Evolutionary conservation across 345 rosid species (phyloP).

Genomic region (Gossypium rotundifolium): DNA sequence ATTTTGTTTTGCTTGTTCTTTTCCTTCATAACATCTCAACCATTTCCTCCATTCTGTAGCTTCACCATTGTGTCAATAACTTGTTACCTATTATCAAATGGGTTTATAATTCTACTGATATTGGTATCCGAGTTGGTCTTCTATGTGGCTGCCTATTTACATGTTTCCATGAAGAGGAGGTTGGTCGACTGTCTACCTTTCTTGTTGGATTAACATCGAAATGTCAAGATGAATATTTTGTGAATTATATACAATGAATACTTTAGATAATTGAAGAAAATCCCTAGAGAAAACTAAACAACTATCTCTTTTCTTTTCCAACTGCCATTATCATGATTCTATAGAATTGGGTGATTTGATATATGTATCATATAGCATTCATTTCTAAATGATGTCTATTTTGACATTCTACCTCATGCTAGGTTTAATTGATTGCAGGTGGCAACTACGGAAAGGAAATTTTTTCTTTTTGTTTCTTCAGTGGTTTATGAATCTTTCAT

Average conservation of each 20-base stretch:
- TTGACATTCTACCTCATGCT: not conserved
- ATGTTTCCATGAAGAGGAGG: conserved; percentile 65
- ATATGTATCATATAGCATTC: not conserved
- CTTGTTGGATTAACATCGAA: not conserved
- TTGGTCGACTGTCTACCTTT: conserved; percentile 24
- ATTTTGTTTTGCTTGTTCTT: conserved; percentile 43
- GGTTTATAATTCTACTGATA: conserved; percentile 45
- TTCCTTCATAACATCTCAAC: conserved; percentile 59
- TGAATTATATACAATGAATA: not conserved
- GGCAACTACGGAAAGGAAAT: conserved; percentile 52
- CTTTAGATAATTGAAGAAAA: not conserved
- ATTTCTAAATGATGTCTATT: conserved; percentile 3
- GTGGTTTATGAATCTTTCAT: conserved; percentile 54
- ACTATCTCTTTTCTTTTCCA: not conserved
- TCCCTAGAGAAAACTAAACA: not conserved
- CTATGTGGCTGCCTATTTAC: conserved; percentile 62
- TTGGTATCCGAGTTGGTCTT: conserved; percentile 61
- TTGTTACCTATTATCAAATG: conserved; percentile 78
- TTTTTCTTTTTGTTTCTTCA: conserved; percentile 38
- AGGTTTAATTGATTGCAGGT: conserved; percentile 41
- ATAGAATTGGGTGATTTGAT: not conserved
- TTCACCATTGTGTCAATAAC: conserved; percentile 52
- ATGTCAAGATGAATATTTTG: not conserved
- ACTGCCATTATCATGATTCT: not conserved
- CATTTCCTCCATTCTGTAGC: conserved; percentile 65